Evolutionary conservation across 148 eudicot species (phyloP).

Genomic region (Rhododendron simsii): DNA sequence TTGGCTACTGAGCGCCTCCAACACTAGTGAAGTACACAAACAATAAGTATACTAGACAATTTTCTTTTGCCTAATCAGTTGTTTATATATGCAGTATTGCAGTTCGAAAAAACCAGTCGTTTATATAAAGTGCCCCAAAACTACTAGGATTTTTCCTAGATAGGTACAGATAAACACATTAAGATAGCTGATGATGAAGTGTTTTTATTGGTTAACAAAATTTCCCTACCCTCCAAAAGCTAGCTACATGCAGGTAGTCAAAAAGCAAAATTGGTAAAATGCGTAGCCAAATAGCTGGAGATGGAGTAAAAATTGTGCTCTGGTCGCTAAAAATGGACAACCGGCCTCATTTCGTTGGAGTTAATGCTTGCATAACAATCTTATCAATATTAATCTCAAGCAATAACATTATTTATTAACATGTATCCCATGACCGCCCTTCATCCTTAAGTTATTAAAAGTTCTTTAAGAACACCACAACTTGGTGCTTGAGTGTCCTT

Average conservation of each 20-base stretch:
- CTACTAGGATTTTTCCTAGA: no score
- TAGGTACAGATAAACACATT: not conserved
- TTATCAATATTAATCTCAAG: not conserved
- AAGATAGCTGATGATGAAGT: not conserved
- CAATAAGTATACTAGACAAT: no score
- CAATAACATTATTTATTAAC: not conserved
- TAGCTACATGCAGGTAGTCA: not conserved
- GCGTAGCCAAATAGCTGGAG: not conserved
- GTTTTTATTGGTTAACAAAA: not conserved
- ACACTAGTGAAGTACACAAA: not conserved
- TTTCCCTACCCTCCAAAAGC: not conserved
- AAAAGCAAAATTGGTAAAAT: not conserved
- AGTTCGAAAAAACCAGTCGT: no score
- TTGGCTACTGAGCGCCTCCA: not conserved
- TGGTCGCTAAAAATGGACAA: not conserved
- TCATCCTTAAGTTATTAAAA: not conserved
- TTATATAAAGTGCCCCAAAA: no score
- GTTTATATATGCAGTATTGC: not conserved
- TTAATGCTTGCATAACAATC: not conserved
- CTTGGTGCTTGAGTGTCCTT: not conserved
- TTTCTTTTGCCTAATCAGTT: not conserved
- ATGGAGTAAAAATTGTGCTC: not conserved
- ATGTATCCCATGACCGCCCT: not conserved
- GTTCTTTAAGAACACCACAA: not conserved
- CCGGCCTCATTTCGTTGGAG: not conserved